phyloP scores from a whole-genome alignment of 2,329 filamentous ascomycete genomes.

The Karstenula rhodostoma region DNA sequence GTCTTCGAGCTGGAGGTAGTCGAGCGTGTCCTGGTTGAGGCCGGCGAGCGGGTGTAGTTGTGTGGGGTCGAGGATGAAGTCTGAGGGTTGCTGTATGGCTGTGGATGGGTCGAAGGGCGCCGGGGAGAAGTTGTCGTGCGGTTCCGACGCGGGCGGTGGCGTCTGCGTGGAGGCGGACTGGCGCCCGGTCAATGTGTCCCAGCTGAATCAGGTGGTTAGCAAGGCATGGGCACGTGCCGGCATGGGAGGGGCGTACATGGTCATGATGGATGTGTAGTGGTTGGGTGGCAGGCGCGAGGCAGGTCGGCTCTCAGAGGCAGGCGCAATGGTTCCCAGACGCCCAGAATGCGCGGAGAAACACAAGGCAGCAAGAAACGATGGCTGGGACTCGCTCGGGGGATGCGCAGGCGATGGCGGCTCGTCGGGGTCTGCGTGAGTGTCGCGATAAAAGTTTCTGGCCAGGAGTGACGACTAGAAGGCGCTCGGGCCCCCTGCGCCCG shows the following conservation, averaged over 20 bases:
- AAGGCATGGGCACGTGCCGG: background rate
- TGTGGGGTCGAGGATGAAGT: conserved; percentile 90
- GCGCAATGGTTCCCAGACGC: conserved; percentile 30
- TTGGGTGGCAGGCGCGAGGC: conserved; percentile 23
- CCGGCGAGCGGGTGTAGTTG: conserved; percentile 92
- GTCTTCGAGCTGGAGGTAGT: conserved; percentile 95
- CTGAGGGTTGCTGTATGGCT: conserved; percentile 78
- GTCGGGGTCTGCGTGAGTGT: conserved; percentile 5
- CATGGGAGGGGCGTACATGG: conserved; percentile 38
- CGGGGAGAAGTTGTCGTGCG: conserved; percentile 60
- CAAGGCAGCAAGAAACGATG: conserved; percentile 18
- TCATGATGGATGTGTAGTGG: conserved; percentile 40
- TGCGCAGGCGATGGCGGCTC: conserved; percentile 40
- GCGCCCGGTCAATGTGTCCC: conserved; percentile 68
- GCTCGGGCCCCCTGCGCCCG: conserved; percentile 28
- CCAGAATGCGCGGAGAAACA: conserved; percentile 26
- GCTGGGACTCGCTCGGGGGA: conserved; percentile 25
- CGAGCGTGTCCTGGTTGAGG: conserved; percentile 88
- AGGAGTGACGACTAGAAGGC: conserved; percentile 31
- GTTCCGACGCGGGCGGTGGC: conserved; percentile 47
- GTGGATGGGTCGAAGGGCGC: conserved; percentile 74
- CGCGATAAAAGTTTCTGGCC: conserved; percentile 43
- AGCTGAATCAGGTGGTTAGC: conserved; percentile 30
- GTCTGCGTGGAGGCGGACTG: conserved; percentile 60
- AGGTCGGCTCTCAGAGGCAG: conserved; percentile 23